Conservation (phyloP, 2,329 filamentous ascomycete genomes). For the Penicillium palitans region DNA sequence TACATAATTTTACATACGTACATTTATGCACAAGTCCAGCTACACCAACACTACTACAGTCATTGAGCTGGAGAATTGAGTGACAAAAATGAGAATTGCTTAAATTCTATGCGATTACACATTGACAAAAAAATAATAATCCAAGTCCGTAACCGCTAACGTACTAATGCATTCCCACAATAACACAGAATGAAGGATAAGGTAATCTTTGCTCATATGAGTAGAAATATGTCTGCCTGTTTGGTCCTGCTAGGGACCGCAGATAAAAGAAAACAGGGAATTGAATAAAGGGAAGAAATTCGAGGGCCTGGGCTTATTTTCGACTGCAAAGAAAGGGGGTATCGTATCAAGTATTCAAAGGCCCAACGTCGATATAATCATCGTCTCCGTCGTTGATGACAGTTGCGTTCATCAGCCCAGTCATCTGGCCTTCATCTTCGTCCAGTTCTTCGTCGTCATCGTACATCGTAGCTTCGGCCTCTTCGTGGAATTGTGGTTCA, state of each 20-base stretch:
- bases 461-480: conserved; percentile 45
- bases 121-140: conserved; percentile 8
- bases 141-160: conserved; percentile 22
- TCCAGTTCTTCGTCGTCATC: conserved; percentile 47
- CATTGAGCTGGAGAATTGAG: not conserved
- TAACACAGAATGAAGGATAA: conserved; percentile 20
- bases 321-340: conserved; percentile 29
- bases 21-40: not conserved
- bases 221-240: conserved; percentile 25
- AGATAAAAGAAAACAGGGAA: conserved; percentile 12
- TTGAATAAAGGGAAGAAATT: conserved; percentile 11
- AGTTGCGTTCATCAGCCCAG: conserved; percentile 44
- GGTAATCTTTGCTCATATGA: conserved; percentile 28
- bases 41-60: not conserved
- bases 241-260: conserved; percentile 14
- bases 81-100: conserved; percentile 3
- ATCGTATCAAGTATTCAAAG: conserved; percentile 38
- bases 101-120: conserved; percentile 19
- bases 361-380: conserved; percentile 42
- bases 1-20: conserved; percentile 6
- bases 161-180: conserved; percentile 33
- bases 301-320: conserved; percentile 12
- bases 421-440: conserved; percentile 45
- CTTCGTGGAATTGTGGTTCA: conserved; percentile 32
- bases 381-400: conserved; percentile 46